Conservation (phyloP, 208 protist genomes). For the Wallacemonas sp. region DNA sequence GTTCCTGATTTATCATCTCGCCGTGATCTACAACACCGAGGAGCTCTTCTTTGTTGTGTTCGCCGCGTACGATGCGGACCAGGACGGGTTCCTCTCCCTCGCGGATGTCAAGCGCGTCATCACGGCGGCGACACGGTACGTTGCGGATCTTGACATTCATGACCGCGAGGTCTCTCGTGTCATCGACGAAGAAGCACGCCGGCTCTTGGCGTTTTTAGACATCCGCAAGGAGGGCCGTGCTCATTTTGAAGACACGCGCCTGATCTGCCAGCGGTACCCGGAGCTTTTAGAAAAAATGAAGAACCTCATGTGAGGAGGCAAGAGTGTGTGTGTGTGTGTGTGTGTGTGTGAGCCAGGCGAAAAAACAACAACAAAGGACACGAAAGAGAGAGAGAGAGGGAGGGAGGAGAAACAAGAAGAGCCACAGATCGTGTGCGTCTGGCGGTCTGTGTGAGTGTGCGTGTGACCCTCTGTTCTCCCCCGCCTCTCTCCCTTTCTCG, state of each 20-base stretch:
- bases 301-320: constrained; percentile 63
- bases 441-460: background rate
- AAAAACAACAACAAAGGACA: background rate
- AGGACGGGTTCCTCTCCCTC: constrained; percentile 85
- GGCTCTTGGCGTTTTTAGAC: constrained; percentile 83
- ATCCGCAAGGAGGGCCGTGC: constrained; percentile 74
- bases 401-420: background rate
- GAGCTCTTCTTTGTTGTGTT: constrained; percentile 91
- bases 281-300: constrained; percentile 92
- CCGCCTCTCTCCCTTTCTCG: background rate
- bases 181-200: constrained; percentile 78
- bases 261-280: constrained; percentile 83
- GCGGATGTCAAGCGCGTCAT: constrained; percentile 87
- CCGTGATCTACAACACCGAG: constrained; percentile 86
- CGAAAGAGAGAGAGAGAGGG: background rate
- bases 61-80: constrained; percentile 92
- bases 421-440: too few species aligned
- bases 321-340: too few species aligned
- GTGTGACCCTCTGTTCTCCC: background rate
- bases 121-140: constrained; percentile 86
- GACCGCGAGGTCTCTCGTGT: constrained; percentile 74
- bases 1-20: constrained; percentile 88
- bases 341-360: too few species aligned
- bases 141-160: constrained; percentile 84
- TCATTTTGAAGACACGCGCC: constrained; percentile 71